phyloP scores from a whole-genome alignment of 1,139 yeast species.

The Zygosaccharomyces sapae region DNA sequence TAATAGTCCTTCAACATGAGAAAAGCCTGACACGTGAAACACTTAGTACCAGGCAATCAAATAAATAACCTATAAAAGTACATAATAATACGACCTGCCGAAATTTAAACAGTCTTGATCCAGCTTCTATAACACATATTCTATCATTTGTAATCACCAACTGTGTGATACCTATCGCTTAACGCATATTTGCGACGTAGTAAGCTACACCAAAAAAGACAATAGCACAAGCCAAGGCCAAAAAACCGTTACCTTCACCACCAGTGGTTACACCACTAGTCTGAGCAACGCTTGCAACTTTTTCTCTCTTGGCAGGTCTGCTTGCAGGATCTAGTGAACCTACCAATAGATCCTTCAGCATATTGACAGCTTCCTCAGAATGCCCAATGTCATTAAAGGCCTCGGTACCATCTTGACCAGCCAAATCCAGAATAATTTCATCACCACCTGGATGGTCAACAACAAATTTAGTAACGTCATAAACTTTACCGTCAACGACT shows the following conservation, averaged over 20 bases:
- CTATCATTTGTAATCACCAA: background rate
- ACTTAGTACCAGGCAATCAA: background rate
- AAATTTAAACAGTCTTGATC: background rate
- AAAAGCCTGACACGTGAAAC: constrained; percentile 9
- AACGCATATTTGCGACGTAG: constrained; percentile 39
- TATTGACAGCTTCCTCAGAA: constrained; percentile 89
- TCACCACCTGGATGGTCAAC: constrained; percentile 99
- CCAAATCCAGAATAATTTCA: constrained; percentile 86
- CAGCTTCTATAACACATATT: constrained; percentile 7
- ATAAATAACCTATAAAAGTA: constrained; percentile 10
- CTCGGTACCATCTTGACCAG: constrained; percentile 90
- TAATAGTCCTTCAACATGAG: background rate
- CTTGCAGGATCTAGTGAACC: constrained; percentile 57
- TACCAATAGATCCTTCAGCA: constrained; percentile 60
- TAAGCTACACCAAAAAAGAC: constrained; percentile 55
- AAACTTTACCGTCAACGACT: constrained; percentile 85
- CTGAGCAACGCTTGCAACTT: constrained; percentile 16
- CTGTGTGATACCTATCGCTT: background rate
- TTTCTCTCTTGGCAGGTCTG: constrained; percentile 27
- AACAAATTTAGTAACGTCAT: constrained; percentile 74
- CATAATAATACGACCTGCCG: constrained; percentile 4
- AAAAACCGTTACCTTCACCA: constrained; percentile 38
- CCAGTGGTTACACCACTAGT: constrained; percentile 24
- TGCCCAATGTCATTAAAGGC: constrained; percentile 97
- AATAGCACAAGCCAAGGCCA: constrained; percentile 47